phyloP scores from a whole-genome alignment of 2,329 filamentous ascomycete genomes.

The Ophiostoma ulmi region DNA sequence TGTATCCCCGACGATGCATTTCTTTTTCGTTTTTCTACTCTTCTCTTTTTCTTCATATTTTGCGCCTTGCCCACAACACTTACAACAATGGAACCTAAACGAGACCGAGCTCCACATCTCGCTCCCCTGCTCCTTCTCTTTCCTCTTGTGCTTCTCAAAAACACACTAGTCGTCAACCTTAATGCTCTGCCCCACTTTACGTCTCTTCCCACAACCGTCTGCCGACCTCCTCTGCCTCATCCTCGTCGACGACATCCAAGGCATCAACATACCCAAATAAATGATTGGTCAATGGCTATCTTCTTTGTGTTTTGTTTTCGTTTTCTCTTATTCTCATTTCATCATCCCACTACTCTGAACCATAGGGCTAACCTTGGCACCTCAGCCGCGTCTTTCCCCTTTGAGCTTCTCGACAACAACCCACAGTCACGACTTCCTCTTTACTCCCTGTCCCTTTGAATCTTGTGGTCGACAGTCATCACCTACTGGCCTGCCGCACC shows the following conservation, averaged over 20 bases:
- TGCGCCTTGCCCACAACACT: not conserved
- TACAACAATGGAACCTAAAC: conserved; percentile 2
- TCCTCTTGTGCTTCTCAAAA: not conserved
- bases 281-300: not conserved
- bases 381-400: not conserved
- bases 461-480: not conserved
- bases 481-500: not conserved
- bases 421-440: not conserved
- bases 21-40: not conserved
- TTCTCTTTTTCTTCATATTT: not conserved
- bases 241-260: not conserved
- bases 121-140: not conserved
- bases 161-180: not conserved
- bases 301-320: not conserved
- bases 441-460: not conserved
- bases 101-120: conserved; percentile 8
- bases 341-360: not conserved
- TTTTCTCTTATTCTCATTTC: not conserved
- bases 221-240: not conserved
- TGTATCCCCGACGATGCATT: not conserved
- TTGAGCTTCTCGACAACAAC: not conserved
- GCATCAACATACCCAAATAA: not conserved
- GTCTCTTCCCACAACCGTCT: not conserved
- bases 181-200: not conserved
- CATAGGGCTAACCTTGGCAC: conserved; percentile 1